Evolutionary conservation across 1,139 yeast species (phyloP), one percentile per base, ranked within the genome.

Genomic region (Candida sp.): DNA sequence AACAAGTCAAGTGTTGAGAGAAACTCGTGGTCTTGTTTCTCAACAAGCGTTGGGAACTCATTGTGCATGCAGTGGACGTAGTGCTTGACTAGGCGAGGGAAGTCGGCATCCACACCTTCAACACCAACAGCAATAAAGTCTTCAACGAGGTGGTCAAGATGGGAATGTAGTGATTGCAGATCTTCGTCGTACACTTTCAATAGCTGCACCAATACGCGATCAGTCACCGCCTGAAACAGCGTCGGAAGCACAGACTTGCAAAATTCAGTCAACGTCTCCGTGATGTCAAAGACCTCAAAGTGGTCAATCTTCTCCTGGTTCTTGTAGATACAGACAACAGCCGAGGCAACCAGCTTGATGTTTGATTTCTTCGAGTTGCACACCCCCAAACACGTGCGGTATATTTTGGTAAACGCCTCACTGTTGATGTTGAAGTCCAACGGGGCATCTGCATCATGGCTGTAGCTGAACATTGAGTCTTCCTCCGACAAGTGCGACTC

Each of bases 281-380:
- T 22, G 27, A 33, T 7, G 4, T 37, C 44, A 34, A 59, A 57
- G 11, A 66, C 25, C 44, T 68, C 74, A 41, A 72, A 59, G 44
- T 58, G 61, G 26, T 63, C 65, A 8, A 69, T 57, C n/a, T 52
- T 51, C 3, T 52, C 53, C 30, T 63, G 66, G 39, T 56, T 60
- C 48, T 69, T 70, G 54, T 59, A 72, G 32, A 67, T 48, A 5
- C 54, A 55, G 5, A 70, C 47, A 67, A 72, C 62, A 6, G 69
- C 54, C 53, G 31, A 59, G 49, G 52, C 51, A 26, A 44, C 44
- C 37, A 58, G 62, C 30, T 54, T 53, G n/a, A 52, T 44, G 22
- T 48, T 47, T 17, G 47, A 53, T 17, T 49, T 53, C 27, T 53
- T 61, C 35, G 58, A 53, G 38, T 60, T 54, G 17, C 65, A 50